These are phyloP conservation scores for Truncatella angustata DNA, from an alignment of 2,329 filamentous ascomycete species.

Conservation along the genomic window DNA sequence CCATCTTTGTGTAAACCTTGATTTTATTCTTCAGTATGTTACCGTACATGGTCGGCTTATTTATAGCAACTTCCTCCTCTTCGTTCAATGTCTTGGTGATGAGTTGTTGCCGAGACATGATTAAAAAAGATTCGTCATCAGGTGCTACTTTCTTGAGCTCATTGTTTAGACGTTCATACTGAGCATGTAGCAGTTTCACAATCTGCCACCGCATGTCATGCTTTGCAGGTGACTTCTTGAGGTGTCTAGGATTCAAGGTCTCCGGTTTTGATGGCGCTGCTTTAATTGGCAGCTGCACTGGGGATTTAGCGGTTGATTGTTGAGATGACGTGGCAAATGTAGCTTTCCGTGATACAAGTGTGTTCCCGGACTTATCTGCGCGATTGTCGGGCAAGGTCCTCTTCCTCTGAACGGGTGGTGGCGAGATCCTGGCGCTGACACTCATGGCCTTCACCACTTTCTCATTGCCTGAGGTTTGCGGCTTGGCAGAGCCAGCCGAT, in stretches of 20 bases:
- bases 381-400: background rate
- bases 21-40: conserved; percentile 85
- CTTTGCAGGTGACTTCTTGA: conserved; percentile 56
- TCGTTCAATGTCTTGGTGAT: conserved; percentile 70
- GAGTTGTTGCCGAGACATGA: conserved; percentile 63
- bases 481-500: background rate
- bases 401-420: conserved; percentile 5
- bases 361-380: background rate
- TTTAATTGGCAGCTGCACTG: conserved; percentile 9
- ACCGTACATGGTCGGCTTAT: conserved; percentile 69
- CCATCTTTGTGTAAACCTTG: conserved; percentile 73
- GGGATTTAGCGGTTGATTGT: conserved; percentile 6
- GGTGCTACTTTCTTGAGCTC: conserved; percentile 54
- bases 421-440: conserved; percentile 4
- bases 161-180: conserved; percentile 66
- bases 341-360: background rate
- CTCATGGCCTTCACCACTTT: background rate
- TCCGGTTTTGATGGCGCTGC: conserved; percentile 39
- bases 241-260: conserved; percentile 64
- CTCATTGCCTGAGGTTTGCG: background rate
- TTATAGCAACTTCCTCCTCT: conserved; percentile 72
- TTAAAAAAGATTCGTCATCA: conserved; percentile 47
- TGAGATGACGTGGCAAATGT: background rate
- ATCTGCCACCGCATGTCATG: conserved; percentile 56
- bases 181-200: conserved; percentile 62